A percentile compares a stretch with the other conserved stretches of the same genome.
Evolutionary conservation across 2,329 filamentous ascomycete species (phyloP).

Genomic region (Teratosphaeriaceae sp.): DNA sequence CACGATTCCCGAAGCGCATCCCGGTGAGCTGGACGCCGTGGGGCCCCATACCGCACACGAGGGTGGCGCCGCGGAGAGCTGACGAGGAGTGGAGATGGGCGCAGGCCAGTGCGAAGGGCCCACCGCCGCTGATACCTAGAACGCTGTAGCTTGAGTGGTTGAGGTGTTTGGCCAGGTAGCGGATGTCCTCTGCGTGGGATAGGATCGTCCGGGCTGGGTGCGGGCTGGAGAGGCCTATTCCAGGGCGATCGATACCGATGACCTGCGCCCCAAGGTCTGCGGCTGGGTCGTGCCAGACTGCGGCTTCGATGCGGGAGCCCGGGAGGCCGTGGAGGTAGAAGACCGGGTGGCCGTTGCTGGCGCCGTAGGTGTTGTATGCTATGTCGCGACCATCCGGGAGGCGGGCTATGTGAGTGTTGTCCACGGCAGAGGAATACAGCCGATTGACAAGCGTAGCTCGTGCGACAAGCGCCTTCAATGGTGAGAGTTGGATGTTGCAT

Average conservation of each 20-base stretch:
- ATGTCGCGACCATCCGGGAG: slow-evolving; percentile 1
- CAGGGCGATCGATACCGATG: slow-evolving; percentile 2
- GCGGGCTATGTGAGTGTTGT: no score
- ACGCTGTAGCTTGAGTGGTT: not conserved
- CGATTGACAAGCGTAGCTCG: no score
- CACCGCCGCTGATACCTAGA: not conserved
- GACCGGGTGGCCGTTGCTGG: not conserved
- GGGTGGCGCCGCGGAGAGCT: not conserved
- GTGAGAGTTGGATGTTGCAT: no score
- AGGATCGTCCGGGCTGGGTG: not conserved
- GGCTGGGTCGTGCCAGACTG: not conserved
- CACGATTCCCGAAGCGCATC: not conserved
- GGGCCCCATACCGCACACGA: not conserved
- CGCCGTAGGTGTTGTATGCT: slow-evolving; percentile 1
- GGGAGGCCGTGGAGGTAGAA: slow-evolving; percentile 1
- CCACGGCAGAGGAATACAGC: no score
- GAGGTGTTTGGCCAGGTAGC: slow-evolving; percentile 1
- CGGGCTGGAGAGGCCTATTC: not conserved
- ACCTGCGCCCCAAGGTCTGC: not conserved
- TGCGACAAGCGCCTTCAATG: no score
- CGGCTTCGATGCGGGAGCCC: not conserved
- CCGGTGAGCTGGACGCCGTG: not conserved
- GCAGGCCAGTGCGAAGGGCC: slow-evolving; percentile 3
- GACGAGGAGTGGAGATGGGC: not conserved
- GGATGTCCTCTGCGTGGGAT: not conserved